Evolutionary conservation across 2,329 filamentous ascomycete genomes (phyloP).

Genomic region (Venturia oleaginea): DNA sequence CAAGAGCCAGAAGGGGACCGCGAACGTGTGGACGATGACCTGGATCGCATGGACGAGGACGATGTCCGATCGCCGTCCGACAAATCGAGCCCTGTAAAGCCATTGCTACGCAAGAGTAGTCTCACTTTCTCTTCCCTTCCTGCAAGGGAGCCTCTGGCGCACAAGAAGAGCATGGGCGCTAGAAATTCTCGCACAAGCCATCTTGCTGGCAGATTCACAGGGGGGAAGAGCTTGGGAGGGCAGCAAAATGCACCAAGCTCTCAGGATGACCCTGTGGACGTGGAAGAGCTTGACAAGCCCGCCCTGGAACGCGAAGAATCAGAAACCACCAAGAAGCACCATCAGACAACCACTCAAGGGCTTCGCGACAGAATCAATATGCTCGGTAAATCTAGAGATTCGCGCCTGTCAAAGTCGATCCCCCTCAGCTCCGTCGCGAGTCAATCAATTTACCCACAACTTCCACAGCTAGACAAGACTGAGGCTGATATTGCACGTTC

Average conservation of each 20-base stretch:
- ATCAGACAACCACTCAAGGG: constrained; percentile 86
- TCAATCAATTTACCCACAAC: constrained; percentile 13
- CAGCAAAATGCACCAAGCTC: constrained; percentile 22
- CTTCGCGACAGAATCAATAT: constrained; percentile 87
- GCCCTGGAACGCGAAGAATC: constrained; percentile 36
- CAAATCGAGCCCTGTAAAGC: constrained; percentile 64
- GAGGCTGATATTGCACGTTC: neutral
- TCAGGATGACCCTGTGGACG: constrained; percentile 39
- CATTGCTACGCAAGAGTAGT: constrained; percentile 82
- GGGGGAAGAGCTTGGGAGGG: constrained; percentile 56
- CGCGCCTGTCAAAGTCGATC: constrained; percentile 25
- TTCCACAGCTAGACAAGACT: constrained; percentile 8
- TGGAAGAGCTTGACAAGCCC: constrained; percentile 34
- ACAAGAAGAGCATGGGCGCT: constrained; percentile 71
- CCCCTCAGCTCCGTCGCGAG: constrained; percentile 1
- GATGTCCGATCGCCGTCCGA: constrained; percentile 56
- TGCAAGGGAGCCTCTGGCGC: constrained; percentile 75
- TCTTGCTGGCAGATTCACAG: constrained; percentile 61
- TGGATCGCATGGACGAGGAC: constrained; percentile 35
- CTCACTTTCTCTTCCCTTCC: constrained; percentile 90
- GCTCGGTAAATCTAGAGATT: constrained; percentile 47
- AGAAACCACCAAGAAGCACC: constrained; percentile 53
- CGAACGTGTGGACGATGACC: constrained; percentile 21
- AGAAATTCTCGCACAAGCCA: constrained; percentile 70
- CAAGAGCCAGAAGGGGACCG: constrained; percentile 15